phyloP scores from a whole-genome alignment of 768 basidiomycete genomes.

The Cyclocybe aegerita region DNA sequence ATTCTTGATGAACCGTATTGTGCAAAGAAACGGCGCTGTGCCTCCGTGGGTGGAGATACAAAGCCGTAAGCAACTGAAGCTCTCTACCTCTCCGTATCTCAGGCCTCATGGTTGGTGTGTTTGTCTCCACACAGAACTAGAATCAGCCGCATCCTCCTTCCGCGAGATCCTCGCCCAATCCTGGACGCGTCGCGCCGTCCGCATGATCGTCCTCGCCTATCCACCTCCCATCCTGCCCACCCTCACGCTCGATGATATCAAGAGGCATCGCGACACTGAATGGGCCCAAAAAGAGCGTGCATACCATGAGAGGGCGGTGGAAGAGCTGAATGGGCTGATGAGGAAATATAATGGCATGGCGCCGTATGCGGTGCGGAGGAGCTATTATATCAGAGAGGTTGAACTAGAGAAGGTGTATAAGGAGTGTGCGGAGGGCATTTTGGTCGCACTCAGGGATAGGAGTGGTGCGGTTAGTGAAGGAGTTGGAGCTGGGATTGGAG shows the following conservation, averaged over 20 bases:
- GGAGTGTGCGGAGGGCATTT: conserved; percentile 52
- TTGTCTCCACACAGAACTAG: conserved; percentile 54
- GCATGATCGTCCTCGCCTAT: conserved; percentile 51
- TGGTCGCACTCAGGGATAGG: conserved; percentile 15
- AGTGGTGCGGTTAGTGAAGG: background rate
- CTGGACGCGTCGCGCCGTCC: conserved; percentile 75
- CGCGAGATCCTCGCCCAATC: conserved; percentile 62
- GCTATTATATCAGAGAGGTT: conserved; percentile 51
- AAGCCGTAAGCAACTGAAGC: conserved; percentile 42
- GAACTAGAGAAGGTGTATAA: conserved; percentile 61
- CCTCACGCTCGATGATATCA: conserved; percentile 34
- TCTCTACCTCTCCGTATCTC: too few relatives aligned
- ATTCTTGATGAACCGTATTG: conserved; percentile 83
- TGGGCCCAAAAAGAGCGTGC: conserved; percentile 70
- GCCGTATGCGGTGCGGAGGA: conserved; percentile 72
- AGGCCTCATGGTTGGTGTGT: too few relatives aligned
- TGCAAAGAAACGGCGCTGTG: conserved; percentile 77
- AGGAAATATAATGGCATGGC: conserved; percentile 80
- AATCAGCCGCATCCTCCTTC: conserved; percentile 58
- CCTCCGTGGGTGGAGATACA: conserved; percentile 90
- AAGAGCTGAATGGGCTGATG: conserved; percentile 72
- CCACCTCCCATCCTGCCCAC: conserved; percentile 37
- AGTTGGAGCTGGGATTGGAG: background rate
- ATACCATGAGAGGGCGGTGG: conserved; percentile 69
- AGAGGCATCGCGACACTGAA: conserved; percentile 54